Evolutionary conservation across 2,329 filamentous ascomycete genomes (phyloP).

Genomic region (Neonectria faginata): DNA sequence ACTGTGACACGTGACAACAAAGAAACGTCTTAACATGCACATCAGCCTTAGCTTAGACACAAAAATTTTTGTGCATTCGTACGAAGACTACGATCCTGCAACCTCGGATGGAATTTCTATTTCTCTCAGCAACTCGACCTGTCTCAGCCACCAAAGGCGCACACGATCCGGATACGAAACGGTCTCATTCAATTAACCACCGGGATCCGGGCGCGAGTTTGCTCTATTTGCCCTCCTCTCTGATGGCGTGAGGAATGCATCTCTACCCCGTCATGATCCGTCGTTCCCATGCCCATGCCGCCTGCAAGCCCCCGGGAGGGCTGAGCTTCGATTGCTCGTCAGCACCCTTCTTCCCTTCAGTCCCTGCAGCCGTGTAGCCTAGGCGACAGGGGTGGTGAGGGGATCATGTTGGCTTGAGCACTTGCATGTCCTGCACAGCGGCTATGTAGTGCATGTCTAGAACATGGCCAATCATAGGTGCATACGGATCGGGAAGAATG

Average conservation of each 20-base stretch:
- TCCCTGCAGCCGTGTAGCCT: constrained; percentile 48
- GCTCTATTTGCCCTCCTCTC: constrained; percentile 16
- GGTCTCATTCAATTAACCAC: constrained; percentile 21
- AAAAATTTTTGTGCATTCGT: not conserved
- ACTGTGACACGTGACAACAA: constrained; percentile 3
- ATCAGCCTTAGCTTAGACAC: constrained; percentile 12
- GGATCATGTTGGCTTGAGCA: constrained; percentile 51
- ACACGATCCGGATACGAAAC: constrained; percentile 31
- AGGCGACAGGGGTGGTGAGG: constrained; percentile 42
- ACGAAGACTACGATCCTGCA: not conserved
- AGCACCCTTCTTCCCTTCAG: constrained; percentile 30
- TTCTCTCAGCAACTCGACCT: constrained; percentile 17
- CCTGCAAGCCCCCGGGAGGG: constrained; percentile 38
- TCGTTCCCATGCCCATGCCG: constrained; percentile 38
- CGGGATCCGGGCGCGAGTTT: constrained; percentile 24
- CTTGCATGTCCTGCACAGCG: constrained; percentile 57
- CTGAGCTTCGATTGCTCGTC: constrained; percentile 40
- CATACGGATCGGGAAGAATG: constrained; percentile 41
- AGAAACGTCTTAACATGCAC: not conserved
- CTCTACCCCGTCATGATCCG: constrained; percentile 39
- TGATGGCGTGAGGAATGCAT: constrained; percentile 41
- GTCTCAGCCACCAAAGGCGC: constrained; percentile 24
- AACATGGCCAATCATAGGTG: constrained; percentile 50
- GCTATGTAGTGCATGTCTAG: constrained; percentile 54
- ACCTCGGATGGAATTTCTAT: constrained; percentile 17